Evolutionary conservation across 495 filamentous ascomycete species (phyloP).

Genomic region (Xylaria curta): DNA sequence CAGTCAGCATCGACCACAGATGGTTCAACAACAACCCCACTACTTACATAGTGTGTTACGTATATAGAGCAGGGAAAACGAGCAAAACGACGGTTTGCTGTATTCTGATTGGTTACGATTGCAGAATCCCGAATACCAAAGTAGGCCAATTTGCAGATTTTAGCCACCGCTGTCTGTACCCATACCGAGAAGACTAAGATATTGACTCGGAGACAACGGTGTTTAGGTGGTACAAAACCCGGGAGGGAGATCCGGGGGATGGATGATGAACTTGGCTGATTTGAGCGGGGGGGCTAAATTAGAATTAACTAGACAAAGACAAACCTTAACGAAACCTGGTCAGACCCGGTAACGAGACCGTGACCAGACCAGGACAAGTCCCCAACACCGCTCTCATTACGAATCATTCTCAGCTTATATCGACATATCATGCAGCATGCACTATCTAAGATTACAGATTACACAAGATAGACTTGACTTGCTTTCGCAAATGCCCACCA

Average conservation of each 20-base stretch:
- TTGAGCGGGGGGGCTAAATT: slow-evolving; percentile 15
- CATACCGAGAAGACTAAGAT: background rate
- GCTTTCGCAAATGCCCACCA: background rate
- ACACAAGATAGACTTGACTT: background rate
- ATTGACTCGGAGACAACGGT: slow-evolving; percentile 22
- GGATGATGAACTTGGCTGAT: background rate
- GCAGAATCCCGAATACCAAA: background rate
- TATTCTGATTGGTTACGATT: background rate
- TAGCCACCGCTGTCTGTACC: background rate
- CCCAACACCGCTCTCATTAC: slow-evolving; percentile 1
- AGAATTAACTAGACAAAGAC: background rate
- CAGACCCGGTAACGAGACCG: background rate
- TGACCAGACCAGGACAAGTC: background rate
- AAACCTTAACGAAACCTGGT: background rate
- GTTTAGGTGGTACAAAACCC: slow-evolving; percentile 21
- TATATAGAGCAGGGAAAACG: slow-evolving; percentile 5
- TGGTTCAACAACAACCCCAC: background rate
- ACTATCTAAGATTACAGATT: background rate
- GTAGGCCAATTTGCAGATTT: background rate
- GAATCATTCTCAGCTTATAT: background rate
- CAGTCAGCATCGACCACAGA: background rate
- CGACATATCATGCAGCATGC: background rate
- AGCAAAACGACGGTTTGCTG: background rate
- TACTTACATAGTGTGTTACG: background rate
- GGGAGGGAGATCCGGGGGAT: background rate